Base-by-base conservation (phyloP, 2,329 filamentous ascomycete genomes). In the Epichloe brachyelytri region DNA sequence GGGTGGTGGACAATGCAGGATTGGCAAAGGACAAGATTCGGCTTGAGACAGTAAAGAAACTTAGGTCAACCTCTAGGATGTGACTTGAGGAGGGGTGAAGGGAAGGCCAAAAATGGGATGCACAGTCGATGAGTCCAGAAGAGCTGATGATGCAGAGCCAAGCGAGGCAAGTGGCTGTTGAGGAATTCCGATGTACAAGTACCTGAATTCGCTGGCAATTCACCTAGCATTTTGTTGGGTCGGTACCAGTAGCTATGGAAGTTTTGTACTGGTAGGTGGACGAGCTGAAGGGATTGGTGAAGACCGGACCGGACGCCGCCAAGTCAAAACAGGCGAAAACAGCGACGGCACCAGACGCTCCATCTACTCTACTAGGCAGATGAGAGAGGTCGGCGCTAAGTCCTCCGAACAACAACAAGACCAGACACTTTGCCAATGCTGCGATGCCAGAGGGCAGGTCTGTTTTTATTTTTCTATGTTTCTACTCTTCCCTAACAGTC, bases 111-210 rank as follows among this genome's bases (percentile, higher is more conserved):
- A 8, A 19, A 11, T 17, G 15, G 30, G 20, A 14, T 17, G 43
- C 38, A n/a, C 17, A 41, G 7, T 43, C 17, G 26, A 37, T 17
- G 38, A 49, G 47, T 43, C 38, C 20, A 43, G 43, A 43, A 39
- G 37, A 41, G 51, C 34, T 46, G 46, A 43, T 46, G 47, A 50
- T 49, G 40, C 22, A 46, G 17, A 19, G 30, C 33, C 43, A 50
- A 39, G 48, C 43, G 36, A 44, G 39, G 33, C 30, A 43, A 4
- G 37, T 14, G 14, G 12, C 14, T 48, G 46, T 41, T 15, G 17
- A 14, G 36, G 2, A 34, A 10, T 20, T 2, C 11, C 19, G 5
- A 49, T 38, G 48, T 49, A 49, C 8, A 44, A n/a, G 20, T 44
- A 49, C 48, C 20, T 15, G 3, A 6, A 15, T 33, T 17, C 14